Conservation (phyloP, 176 grass and related monocot genomes). For the Avena sativa region DNA sequence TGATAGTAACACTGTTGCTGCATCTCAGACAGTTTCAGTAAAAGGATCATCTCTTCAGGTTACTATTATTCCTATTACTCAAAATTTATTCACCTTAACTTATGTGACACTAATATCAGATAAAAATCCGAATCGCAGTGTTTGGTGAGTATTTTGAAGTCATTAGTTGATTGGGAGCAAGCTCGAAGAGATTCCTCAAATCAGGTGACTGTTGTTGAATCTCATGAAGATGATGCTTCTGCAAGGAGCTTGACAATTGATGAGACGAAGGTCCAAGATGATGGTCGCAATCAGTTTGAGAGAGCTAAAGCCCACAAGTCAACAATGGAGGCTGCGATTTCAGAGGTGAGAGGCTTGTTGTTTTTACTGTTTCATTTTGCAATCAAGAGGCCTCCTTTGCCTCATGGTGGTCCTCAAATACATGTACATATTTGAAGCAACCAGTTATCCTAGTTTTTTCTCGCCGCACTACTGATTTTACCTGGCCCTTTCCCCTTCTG, state of each 20-base stretch:
- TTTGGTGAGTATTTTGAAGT: constrained; percentile 95
- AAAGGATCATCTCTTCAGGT: constrained; percentile 99
- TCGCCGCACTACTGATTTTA: constrained; percentile 24
- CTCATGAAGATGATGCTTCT: constrained; percentile 64
- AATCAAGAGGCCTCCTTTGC: constrained; percentile 25
- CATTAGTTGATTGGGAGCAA: constrained; percentile 99
- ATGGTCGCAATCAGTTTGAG: constrained; percentile 94
- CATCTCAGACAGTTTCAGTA: constrained; percentile 78
- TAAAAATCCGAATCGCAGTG: constrained; percentile 57
- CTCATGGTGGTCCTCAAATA: constrained; percentile 29
- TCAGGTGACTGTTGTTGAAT: constrained; percentile 55
- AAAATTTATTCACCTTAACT: constrained; percentile 27
- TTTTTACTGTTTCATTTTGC: constrained; percentile 33
- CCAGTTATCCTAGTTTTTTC: constrained; percentile 33
- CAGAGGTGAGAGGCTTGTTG: constrained; percentile 66
- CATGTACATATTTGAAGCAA: constrained; percentile 10
- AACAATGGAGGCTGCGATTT: constrained; percentile 89
- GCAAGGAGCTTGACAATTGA: constrained; percentile 59
- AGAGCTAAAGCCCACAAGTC: constrained; percentile 99
- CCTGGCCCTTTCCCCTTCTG: background rate
- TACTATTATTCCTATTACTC: constrained; percentile 45
- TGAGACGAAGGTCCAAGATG: constrained; percentile 72
- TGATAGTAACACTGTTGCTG: constrained; percentile 68
- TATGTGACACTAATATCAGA: constrained; percentile 36
- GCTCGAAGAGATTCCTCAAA: constrained; percentile 68